Conservation (phyloP, 2,329 filamentous ascomycete species). For the Colletotrichum endophyticum region DNA sequence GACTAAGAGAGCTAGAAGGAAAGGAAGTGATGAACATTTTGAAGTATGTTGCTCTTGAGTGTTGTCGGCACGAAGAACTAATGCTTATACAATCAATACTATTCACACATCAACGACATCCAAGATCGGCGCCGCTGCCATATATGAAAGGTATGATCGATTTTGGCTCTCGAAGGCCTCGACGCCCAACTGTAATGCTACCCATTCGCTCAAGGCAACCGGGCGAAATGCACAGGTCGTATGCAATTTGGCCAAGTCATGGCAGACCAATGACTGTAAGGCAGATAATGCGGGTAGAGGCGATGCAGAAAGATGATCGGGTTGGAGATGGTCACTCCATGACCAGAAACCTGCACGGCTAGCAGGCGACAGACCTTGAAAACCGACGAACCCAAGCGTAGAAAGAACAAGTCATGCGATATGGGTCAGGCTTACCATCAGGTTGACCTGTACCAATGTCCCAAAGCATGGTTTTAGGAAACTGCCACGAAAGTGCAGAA, state of each 20-base stretch:
- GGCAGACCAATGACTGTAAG: not conserved
- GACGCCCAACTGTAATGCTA: not conserved
- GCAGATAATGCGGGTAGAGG: not conserved
- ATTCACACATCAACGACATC: not conserved
- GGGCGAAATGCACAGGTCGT: not conserved
- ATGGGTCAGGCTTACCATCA: not conserved
- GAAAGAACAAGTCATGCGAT: not conserved
- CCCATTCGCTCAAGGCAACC: not conserved
- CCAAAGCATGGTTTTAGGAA: not conserved
- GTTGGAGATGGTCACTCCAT: not conserved
- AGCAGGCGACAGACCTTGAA: not conserved
- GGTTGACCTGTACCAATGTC: not conserved
- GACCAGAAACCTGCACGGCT: not conserved
- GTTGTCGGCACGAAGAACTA: not conserved
- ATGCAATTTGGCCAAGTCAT: not conserved
- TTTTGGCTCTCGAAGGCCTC: not conserved
- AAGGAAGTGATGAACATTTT: not conserved
- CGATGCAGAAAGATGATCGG: not conserved
- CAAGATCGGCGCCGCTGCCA: not conserved
- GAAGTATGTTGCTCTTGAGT: not conserved
- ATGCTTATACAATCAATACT: not conserved
- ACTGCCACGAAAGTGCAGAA: not conserved
- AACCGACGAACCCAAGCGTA: not conserved
- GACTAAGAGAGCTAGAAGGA: not conserved
- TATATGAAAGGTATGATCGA: not conserved